These are phyloP conservation scores for Phytopythium boreale DNA, from an alignment of 352 stramenopile species.

Conservation along the genomic window DNA sequence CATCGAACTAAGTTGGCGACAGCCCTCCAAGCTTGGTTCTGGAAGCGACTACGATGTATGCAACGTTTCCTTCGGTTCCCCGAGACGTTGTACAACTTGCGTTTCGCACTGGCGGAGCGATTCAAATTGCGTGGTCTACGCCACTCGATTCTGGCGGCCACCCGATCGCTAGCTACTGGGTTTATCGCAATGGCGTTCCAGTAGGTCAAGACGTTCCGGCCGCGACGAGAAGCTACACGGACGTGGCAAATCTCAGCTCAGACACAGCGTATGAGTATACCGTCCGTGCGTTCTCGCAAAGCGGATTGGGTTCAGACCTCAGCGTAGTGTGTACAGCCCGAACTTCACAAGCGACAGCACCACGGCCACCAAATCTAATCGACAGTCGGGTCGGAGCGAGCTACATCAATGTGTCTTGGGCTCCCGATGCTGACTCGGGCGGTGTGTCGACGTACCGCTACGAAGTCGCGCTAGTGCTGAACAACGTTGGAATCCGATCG, in stretches of 20 bases:
- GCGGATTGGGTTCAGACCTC: slow-evolving; percentile 32
- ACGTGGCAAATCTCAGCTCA: slow-evolving; percentile 30
- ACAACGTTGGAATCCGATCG: slow-evolving; percentile 9
- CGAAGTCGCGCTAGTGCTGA: slow-evolving; percentile 26
- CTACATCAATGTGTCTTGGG: slow-evolving; percentile 38
- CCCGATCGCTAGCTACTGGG: slow-evolving; percentile 35
- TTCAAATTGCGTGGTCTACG: slow-evolving; percentile 55
- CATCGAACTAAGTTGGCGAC: slow-evolving; percentile 30
- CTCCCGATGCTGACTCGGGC: slow-evolving; percentile 36
- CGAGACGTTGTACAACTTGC: slow-evolving; percentile 34
- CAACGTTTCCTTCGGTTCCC: slow-evolving; percentile 46
- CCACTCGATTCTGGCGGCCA: slow-evolving; percentile 55
- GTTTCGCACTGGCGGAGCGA: slow-evolving; percentile 46
- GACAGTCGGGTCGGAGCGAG: slow-evolving; percentile 22
- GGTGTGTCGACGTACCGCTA: slow-evolving; percentile 35
- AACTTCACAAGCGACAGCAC: slow-evolving; percentile 33
- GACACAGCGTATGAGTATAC: slow-evolving; percentile 47
- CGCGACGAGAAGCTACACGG: slow-evolving; percentile 21
- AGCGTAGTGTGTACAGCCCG: slow-evolving; percentile 29
- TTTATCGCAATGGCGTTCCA: slow-evolving; percentile 43
- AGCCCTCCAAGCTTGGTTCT: slow-evolving; percentile 35
- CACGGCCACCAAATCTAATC: slow-evolving; percentile 18
- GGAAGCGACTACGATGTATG: slow-evolving; percentile 26
- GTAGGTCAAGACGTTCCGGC: slow-evolving; percentile 26
- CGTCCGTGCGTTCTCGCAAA: slow-evolving; percentile 34